These are phyloP conservation scores for Gyromitra esculenta DNA, from an alignment of 2,329 filamentous ascomycete genomes.

Conservation along the genomic window DNA sequence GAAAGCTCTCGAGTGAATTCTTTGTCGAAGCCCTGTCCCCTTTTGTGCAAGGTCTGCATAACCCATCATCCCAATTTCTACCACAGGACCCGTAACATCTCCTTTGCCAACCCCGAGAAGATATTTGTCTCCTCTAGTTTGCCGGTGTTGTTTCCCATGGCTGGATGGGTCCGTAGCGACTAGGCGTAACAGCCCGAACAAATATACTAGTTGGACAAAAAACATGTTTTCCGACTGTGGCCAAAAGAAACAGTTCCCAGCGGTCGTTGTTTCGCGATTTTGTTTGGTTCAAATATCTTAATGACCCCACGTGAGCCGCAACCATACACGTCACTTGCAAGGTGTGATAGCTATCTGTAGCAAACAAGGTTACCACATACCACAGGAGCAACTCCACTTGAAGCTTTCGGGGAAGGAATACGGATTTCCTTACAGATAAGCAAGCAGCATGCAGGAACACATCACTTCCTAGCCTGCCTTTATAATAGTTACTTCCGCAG, in stretches of 20 bases:
- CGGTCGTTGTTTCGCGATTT: conserved; percentile 12
- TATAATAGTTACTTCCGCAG: neutral
- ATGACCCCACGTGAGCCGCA: neutral
- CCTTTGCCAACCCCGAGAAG: conserved; percentile 75
- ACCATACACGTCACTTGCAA: conserved; percentile 5
- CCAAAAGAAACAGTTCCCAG: neutral
- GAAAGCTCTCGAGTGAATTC: conserved; percentile 88
- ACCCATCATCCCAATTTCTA: conserved; percentile 68
- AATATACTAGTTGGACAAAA: neutral
- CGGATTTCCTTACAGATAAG: neutral
- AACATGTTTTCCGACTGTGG: conserved; percentile 22
- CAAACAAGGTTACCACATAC: conserved; percentile 6
- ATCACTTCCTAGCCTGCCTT: neutral
- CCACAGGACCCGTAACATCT: conserved; percentile 73
- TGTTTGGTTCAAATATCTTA: conserved; percentile 13
- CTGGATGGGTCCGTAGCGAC: neutral
- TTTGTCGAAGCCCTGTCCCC: conserved; percentile 84
- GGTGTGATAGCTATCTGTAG: neutral
- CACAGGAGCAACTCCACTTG: neutral
- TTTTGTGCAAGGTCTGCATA: conserved; percentile 87
- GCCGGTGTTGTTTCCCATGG: conserved; percentile 9
- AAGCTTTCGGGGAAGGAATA: neutral
- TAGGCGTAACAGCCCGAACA: conserved; percentile 32
- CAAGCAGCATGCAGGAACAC: conserved; percentile 4
- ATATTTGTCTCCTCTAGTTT: conserved; percentile 64